phyloP scores from a whole-genome alignment of 208 protist genomes.

The Trypanosoma cruzi region DNA sequence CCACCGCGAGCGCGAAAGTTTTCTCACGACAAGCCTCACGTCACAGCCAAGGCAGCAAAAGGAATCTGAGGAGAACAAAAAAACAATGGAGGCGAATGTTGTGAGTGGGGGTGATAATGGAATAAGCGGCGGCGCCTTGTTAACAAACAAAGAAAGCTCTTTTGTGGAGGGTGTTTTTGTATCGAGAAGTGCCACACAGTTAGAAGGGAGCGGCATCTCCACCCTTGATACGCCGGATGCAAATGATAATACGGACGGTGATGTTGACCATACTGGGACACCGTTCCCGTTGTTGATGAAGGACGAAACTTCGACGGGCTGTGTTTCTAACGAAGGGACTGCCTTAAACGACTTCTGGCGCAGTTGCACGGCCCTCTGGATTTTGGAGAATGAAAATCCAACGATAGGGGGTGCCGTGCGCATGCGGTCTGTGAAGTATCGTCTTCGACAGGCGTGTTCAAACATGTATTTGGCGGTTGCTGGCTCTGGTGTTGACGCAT shows the following conservation, averaged over 20 bases:
- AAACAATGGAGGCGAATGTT: slow-evolving; percentile 10
- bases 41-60: slow-evolving; percentile 21
- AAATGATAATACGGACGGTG: background rate
- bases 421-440: slow-evolving; percentile 39
- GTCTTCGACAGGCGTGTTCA: slow-evolving; percentile 61
- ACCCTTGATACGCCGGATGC: background rate
- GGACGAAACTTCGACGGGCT: background rate
- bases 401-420: slow-evolving; percentile 53
- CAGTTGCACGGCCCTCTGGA: slow-evolving; percentile 55
- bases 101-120: slow-evolving; percentile 24
- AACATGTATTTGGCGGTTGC: slow-evolving; percentile 68
- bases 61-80: slow-evolving; percentile 23
- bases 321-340: slow-evolving; percentile 22
- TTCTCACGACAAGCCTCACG: slow-evolving; percentile 68
- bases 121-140: slow-evolving; percentile 16
- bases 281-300: slow-evolving; percentile 57
- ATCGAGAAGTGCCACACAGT: slow-evolving; percentile 1
- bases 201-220: background rate
- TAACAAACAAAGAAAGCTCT: slow-evolving; percentile 1
- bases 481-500: slow-evolving; percentile 58
- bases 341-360: slow-evolving; percentile 28
- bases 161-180: background rate
- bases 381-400: slow-evolving; percentile 70
- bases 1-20: slow-evolving; percentile 65
- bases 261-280: slow-evolving; percentile 7